Evolutionary conservation across 345 rosid species (phyloP), one percentile per base, ranked within the genome.

Genomic region (Pugionium cornutum): DNA sequence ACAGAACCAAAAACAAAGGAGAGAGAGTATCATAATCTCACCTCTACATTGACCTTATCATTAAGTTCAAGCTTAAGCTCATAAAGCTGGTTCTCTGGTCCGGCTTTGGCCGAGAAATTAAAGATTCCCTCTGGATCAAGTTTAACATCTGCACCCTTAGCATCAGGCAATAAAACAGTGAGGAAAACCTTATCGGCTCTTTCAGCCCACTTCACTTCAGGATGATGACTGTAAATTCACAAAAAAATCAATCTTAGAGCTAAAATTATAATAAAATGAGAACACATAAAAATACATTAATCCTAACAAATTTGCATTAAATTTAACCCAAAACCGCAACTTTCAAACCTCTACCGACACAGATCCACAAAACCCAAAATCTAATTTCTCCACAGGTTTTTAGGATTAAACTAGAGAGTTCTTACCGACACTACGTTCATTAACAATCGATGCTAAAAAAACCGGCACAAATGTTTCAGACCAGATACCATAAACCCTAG

Each of bases 161-260:
- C 76, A 73, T 89, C 96, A 0, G 89, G 80, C 70, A 89, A 78
- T 40, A 55, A 53, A 77, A 89, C 89, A 0, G 94, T 87, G 28
- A 89, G 43, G 45, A 46, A 89, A 58, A 89, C 82, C 79, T 82
- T 83, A 67, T 89, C 94, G 6, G 29, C 62, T 76, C 91, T 83
- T 83, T 89, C 85, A 1, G 96, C 94, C 96, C 96, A 89, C 79
- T 85, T 89, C 73, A 89, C 79, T 75, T 86, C 89, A 0, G 94
- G 94, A 81, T 87, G 84, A 62, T 86, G 96, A 77, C 96, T 89
- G 66, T 59, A 33, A 69, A 18, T n/a, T 27, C 37, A 35, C 26
- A 63, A 10, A 65, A 0, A 0, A 10, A 50, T 6, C 65, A 39
- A 64, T 56, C 41, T n/a, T 1, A 40, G 26, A 49, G 9, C 39